A percentile compares a stretch with the other conserved stretches of the same genome.
Conservation (phyloP, 2,329 filamentous ascomycete species). For the Cytospora piceae region DNA sequence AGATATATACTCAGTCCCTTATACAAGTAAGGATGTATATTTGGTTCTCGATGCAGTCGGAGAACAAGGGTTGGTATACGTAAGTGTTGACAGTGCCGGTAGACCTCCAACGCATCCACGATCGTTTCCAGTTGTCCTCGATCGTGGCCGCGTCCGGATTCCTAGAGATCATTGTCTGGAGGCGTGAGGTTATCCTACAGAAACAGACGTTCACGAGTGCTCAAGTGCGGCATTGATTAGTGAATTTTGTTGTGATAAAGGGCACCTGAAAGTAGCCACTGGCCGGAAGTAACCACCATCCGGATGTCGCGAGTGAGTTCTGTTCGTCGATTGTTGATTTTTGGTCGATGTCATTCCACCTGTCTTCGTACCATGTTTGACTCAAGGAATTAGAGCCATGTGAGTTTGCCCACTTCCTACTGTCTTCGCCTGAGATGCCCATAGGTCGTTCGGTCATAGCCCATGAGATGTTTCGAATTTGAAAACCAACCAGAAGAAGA, state of each 20-base stretch:
- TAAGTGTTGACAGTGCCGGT: conserved; percentile 58
- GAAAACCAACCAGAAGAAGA: conserved; percentile 55
- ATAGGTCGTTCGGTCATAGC: conserved; percentile 51
- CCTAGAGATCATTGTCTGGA: conserved; percentile 46
- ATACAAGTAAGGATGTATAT: conserved; percentile 39
- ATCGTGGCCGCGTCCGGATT: conserved; percentile 36
- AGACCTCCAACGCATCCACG: conserved; percentile 51
- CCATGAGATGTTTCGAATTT: conserved; percentile 31
- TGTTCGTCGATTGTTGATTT: conserved; percentile 10
- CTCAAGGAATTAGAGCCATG: conserved; percentile 2
- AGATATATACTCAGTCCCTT: conserved; percentile 38
- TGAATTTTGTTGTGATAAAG: conserved; percentile 52
- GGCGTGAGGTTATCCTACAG: conserved; percentile 58
- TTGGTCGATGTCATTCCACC: no score
- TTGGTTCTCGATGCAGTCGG: conserved; percentile 55
- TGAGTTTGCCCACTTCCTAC: conserved; percentile 28
- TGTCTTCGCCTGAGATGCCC: conserved; percentile 46
- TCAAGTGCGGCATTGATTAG: conserved; percentile 51
- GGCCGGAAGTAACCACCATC: conserved; percentile 59
- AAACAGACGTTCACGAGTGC: conserved; percentile 57
- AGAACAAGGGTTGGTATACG: conserved; percentile 56
- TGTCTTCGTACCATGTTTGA: conserved; percentile 5
- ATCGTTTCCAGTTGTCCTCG: conserved; percentile 49
- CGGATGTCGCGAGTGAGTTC: conserved; percentile 2
- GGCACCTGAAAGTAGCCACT: conserved; percentile 60